Evolutionary conservation across 495 filamentous ascomycete genomes (phyloP), one percentile per base, ranked within the genome.

Genomic region (Neurospora sp.): DNA sequence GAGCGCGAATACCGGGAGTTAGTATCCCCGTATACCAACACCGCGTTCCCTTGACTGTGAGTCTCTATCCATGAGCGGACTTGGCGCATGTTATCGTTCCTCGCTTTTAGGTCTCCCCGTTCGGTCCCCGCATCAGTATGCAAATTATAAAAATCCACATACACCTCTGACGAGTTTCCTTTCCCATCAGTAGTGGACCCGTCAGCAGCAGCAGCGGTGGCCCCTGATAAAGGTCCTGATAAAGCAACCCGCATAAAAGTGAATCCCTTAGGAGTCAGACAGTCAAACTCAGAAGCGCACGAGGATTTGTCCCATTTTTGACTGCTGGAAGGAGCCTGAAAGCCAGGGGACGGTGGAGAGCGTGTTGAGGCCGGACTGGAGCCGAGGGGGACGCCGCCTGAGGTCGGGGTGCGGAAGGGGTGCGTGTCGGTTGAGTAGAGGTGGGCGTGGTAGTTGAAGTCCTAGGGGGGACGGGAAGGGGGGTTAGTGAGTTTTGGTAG

Each of bases 211-310:
- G 11, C 23, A n/a, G n/a, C n/a, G n/a, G n/a, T n/a, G n/a, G n/a
- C n/a, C n/a, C n/a, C n/a, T n/a, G n/a, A n/a, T n/a, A n/a, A n/a
- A n/a, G n/a, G n/a, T 18, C 14, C 18, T 3, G 76, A 69, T 2
- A 80, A 40, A 20, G 71, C 70, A 4, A 84, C 78, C 9, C 88
- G 85, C 88, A 90, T 90, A 70, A 87, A 87, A 0, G 88, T 89
- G 76, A 89, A 90, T 4, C 89, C 90, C 78, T 92, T 92, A 14
- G 89, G 89, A 10, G 89, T 90, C 46, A 91, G 77, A 76, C 90
- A 92, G 75, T 92, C 89, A 5, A 75, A 70, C 0, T 83, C 85
- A 5, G 85, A 87, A 1, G 83, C 84, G 78, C 87, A 79, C 41
- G 84, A 87, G 80, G 89, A 92, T 0, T 75, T 83, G 20, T 80